Base-by-base conservation (phyloP, 208 protist species). In the Histomonas meleagridis region DNA sequence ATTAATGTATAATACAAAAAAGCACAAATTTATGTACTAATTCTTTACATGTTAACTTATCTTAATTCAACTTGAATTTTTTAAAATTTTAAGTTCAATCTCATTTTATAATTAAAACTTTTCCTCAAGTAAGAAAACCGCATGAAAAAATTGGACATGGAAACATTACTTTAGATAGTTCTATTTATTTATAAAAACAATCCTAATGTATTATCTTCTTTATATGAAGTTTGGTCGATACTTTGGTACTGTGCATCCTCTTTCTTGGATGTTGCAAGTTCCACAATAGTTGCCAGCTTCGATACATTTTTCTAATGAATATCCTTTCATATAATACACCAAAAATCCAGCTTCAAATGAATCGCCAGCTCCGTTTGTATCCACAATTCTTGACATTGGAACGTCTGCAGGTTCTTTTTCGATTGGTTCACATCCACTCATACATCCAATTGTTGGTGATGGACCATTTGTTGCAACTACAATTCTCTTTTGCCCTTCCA, bases 311-410 rank as follows among this genome's bases (percentile, higher is more conserved):
- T 90, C 76, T 90, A 28, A 14, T 90, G 76, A 60, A 28, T 90
- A 23, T 46, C 90, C 92, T 78, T 93, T 91, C 32, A 91, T 91
- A 62, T 96, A 96, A 28, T 94, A 94, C 53, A 96, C 93, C 0
- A 99, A 93, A 94, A 99, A 99, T 76, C 97, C 98, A 91, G 97
- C 98, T 26, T 98, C 97, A 93, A 99, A 99, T 32, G 96, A 94
- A 93, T 99, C 98, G 90, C 98, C 98, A 48, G 97, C 97, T 79
- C 96, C 97, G 93, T 99, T 99, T 60, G 96, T 96, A 94, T 99
- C 98, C 7, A 98, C 95, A 48, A 99, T 98, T 60, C 96, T 94
- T 38, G 97, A 95, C 10, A 79, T 53, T 21, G 93, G 91, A 53
- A 98, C 94, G 1, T 93, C 79, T 38, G 92, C 65, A 91, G 98